phyloP scores from a whole-genome alignment of 257 asterid species.

The Voacanga thouarsii region DNA sequence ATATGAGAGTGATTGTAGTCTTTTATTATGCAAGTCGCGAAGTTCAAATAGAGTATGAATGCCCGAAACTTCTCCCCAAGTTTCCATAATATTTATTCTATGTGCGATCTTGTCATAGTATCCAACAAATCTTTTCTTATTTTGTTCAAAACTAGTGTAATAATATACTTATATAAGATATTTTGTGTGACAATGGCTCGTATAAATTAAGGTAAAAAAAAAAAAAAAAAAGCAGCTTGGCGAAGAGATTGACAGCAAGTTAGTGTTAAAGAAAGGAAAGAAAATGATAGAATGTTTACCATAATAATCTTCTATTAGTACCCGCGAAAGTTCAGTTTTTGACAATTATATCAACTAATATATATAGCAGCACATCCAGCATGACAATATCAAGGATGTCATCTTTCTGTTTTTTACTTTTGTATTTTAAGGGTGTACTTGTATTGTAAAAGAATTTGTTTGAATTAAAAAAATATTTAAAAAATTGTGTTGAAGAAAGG shows the following conservation, averaged over 20 bases:
- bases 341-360: not conserved
- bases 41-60: not conserved
- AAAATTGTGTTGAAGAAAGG: too few species aligned
- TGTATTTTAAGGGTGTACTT: too few species aligned
- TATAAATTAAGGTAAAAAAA: conserved; percentile 8
- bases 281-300: not conserved
- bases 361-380: not conserved
- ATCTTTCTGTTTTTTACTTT: too few species aligned
- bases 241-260: not conserved
- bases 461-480: too few species aligned
- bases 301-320: not conserved
- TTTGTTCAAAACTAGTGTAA: not conserved
- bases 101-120: not conserved
- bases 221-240: not conserved
- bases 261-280: not conserved
- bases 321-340: too few species aligned
- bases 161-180: too few species aligned
- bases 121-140: not conserved
- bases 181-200: not conserved
- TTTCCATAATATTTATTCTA: not conserved
- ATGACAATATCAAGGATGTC: too few species aligned
- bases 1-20: not conserved
- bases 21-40: not conserved
- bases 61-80: not conserved
- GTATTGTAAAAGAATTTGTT: too few species aligned